These are phyloP conservation scores for Peterozyma xylosa DNA, from an alignment of 805 yeast species.

Conservation along the genomic window DNA sequence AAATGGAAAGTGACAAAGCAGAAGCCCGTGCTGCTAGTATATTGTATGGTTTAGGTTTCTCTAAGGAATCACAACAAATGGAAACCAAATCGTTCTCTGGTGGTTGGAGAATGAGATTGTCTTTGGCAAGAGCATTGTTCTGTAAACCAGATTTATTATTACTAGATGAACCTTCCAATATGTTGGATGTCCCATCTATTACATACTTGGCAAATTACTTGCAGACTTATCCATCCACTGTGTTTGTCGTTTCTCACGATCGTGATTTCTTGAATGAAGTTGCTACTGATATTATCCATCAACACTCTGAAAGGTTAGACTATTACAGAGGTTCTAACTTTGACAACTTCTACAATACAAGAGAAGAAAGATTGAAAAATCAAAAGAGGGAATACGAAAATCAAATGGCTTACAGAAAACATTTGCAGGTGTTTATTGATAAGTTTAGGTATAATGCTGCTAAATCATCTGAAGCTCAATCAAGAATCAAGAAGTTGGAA, in stretches of 20 bases:
- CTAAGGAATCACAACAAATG: constrained; percentile 72
- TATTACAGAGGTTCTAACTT: constrained; percentile 93
- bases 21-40: constrained; percentile 96
- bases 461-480: constrained; percentile 94
- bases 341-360: constrained; percentile 85
- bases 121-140: constrained; percentile 96
- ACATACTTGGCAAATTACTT: constrained; percentile 87
- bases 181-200: constrained; percentile 99
- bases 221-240: constrained; percentile 86
- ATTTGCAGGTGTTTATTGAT: constrained; percentile 90
- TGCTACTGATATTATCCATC: constrained; percentile 96
- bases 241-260: constrained; percentile 95
- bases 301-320: constrained; percentile 94
- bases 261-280: constrained; percentile 95
- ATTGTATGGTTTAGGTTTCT: constrained; percentile 87
- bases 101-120: constrained; percentile 99
- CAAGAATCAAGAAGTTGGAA: constrained; percentile 93
- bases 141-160: constrained; percentile 91
- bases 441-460: constrained; percentile 97
- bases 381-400: constrained; percentile 93
- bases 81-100: constrained; percentile 94
- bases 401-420: constrained; percentile 93
- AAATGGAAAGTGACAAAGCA: constrained; percentile 96
- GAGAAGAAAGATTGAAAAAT: constrained; percentile 91
- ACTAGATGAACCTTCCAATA: constrained; percentile 98